Base-by-base conservation (phyloP, 352 stramenopile genomes). In the Phytophthora gonapodyides region DNA sequence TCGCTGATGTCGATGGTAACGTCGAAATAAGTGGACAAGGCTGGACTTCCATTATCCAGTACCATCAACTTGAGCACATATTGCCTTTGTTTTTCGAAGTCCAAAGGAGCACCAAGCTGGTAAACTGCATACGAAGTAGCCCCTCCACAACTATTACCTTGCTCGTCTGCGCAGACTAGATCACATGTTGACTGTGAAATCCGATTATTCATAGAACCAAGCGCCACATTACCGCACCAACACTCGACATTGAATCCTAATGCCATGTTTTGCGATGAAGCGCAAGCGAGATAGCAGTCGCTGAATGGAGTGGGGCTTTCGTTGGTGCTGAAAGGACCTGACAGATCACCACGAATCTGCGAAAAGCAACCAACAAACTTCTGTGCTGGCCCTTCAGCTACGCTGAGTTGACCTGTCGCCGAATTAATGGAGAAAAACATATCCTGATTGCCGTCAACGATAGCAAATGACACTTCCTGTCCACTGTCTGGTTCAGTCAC, bases 211-310 rank as follows among this genome's bases (percentile, higher is more conserved):
- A 15, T 9, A 27, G 54, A 17, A 13, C 19, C 64, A 36, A 57
- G 69, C 5, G 17, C 8, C 6, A 58, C n/a, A 21, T 63, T 76
- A 40, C 59, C 57, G 43, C 69, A 76, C 41, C 42, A 65, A 12
- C 69, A 76, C 3, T 61, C 60, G 7, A 27, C 35, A 40, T 17
- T 45, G 16, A 42, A 58, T 15, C 50, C 49, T 48, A 76, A 30
- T n/a, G 40, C 43, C 69, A 74, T 74, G 19, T 66, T 68, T 54
- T 73, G 69, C 7, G 15, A 60, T 12, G 48, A 43, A 31, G 43
- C 21, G 8, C 68, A 76, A 11, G 31, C 35, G 7, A 46, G 27
- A 10, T 58, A 64, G 49, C 69, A 76, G 40, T 51, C 13, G 12
- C 5, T 27, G 41, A 62, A 71, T 34, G 57, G 57, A 31, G 21